These are phyloP conservation scores for Aspergillus proliferans DNA, from an alignment of 2,329 filamentous ascomycete species.

Conservation along the genomic window DNA sequence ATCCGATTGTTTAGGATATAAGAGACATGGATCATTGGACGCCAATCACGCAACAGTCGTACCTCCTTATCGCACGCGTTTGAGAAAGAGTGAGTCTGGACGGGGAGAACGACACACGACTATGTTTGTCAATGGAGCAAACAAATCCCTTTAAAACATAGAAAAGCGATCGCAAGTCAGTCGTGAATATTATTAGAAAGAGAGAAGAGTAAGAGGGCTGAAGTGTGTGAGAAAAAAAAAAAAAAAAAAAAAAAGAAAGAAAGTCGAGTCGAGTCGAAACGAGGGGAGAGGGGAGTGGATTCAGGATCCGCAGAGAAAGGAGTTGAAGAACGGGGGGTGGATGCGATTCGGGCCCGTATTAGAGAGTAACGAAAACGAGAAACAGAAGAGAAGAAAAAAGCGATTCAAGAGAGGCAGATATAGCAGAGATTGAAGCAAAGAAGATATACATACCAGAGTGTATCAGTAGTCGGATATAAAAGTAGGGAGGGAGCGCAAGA, in stretches of 20 bases:
- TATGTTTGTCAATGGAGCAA: not conserved
- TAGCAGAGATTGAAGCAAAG: no score
- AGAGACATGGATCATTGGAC: not conserved
- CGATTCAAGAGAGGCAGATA: not conserved
- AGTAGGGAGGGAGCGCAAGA: no score
- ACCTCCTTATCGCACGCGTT: conserved; percentile 12
- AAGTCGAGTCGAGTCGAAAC: conserved; percentile 2
- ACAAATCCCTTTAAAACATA: not conserved
- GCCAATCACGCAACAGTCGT: conserved; percentile 4
- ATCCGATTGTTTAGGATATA: not conserved
- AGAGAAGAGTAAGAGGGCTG: conserved; percentile 1
- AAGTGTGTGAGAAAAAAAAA: conserved; percentile 2
- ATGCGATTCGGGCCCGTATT: conserved; percentile 4
- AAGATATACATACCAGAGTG: no score
- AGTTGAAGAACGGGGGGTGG: conserved; percentile 3
- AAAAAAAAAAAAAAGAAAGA: not conserved
- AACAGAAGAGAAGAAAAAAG: conserved; percentile 6
- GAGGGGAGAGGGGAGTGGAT: conserved; percentile 2
- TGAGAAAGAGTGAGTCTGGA: not conserved
- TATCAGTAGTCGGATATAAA: no score
- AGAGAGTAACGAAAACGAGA: no score
- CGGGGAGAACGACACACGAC: not conserved
- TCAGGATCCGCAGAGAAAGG: not conserved
- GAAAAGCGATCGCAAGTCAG: not conserved
- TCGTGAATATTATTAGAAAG: conserved; percentile 1